Evolutionary conservation across 441 rosid species (phyloP), one percentile per base, ranked within the genome.

Genomic region (Manihot esculenta): DNA sequence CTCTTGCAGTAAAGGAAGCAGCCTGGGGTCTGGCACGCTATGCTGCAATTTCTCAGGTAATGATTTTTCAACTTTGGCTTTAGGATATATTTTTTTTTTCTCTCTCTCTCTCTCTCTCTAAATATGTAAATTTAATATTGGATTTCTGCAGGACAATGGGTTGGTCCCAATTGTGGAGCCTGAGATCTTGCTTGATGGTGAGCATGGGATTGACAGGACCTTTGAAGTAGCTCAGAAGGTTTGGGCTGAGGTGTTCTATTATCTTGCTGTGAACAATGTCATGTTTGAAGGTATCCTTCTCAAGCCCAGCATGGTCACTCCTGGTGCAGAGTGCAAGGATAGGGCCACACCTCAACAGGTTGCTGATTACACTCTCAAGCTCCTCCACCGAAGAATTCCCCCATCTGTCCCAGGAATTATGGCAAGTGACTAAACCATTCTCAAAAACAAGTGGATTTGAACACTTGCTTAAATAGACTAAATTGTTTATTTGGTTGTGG

Each of bases 1-100:
- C 92, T 72, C 74, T 94, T 74, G 95, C 93, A 18, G 94, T 89
- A 65, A 88, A 87, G 79, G 97, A 89, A 89, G 96, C 97, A 1
- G 95, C 96, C 73, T 91, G 97, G 97, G 97, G 97, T 71, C 91
- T 94, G 42, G 98, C 96, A 14, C 95, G 96, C 70, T 94, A 91
- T 21, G 96, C 96, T 14, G 84, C 95, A 74, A 90, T 91, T 44
- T 85, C 95, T 76, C 97, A 91, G 75, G 96, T 88, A 71, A 60
- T 66, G 20, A 14, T 27, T 66, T 50, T 13, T 12, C 17, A 26
- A 49, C 7, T 47, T 24, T 6, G 24, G 15, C 14, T 72, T 67
- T 48, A 73, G 26, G 41, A 17, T 64, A 30, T 55, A 50, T 17
- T 66, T 15, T 38, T 7, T 38, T 95, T 93, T 23, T 93, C 94